Evolutionary conservation across 78 protist genomes (phyloP), one percentile per base, ranked within the genome.

Genomic region (Chrysochromulina parva): DNA sequence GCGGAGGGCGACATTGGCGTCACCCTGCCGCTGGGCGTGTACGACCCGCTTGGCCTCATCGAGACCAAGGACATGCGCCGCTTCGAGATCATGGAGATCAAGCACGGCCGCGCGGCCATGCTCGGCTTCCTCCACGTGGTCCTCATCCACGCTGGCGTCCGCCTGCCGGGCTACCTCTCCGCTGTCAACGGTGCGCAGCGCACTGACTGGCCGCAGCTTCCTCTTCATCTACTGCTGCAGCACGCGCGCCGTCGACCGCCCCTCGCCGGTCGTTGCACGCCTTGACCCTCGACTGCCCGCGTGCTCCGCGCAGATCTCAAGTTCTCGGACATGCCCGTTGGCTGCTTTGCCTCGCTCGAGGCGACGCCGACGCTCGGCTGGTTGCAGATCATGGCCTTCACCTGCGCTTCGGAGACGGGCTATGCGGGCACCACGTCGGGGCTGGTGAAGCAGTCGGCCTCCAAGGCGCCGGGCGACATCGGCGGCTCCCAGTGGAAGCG

Each of bases 1-100:
- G 5, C 80, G 14, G 55, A 38, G 47, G 55, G 80, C 52, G 80
- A 26, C 28, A 9, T 26, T 71, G 55, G 80, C 20, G 55, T 38
- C 22, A 3, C 14, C n/a, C 80, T 52, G 80, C 80, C 80, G 80
- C 80, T 71, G 55, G 80, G 80, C 38, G 80, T 71, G 52, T 71
- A 71, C 80, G 80, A 71, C 80, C 80, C 80, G 80, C 80, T 71
- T n/a, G 76, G 76, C 13, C 76, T 67, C 48, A 67, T 67, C n/a
- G 76, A 67, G 76, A 67, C 76, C 48, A 38, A 52, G 26, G 10
- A 71, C 80, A 71, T 71, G 80, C 52, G 52, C 80, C 80, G 80
- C 80, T 71, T n/a, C 52, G 80, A 71, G 80, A 38, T 26, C 80
- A 71, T 71, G 80, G 80, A 71, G 80, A 71, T 71, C 76, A 67